These are phyloP conservation scores for Xylaria palmicola DNA, from an alignment of 495 filamentous ascomycete genomes.

Conservation along the genomic window DNA sequence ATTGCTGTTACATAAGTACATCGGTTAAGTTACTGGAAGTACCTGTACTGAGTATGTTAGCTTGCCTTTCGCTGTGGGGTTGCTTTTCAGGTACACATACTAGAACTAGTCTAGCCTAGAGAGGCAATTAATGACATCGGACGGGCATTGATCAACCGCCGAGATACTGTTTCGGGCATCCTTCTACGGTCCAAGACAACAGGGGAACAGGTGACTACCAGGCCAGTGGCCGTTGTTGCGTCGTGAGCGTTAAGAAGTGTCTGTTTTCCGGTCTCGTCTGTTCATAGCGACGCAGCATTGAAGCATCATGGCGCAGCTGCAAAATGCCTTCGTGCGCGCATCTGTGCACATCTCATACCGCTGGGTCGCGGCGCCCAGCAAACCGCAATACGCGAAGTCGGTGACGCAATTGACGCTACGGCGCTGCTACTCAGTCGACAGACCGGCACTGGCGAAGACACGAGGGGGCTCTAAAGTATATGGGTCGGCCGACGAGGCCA, in stretches of 20 bases:
- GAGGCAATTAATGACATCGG: no score
- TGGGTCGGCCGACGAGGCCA: conserved; percentile 57
- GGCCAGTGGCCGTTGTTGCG: no score
- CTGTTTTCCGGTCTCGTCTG: background rate
- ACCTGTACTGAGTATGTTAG: no score
- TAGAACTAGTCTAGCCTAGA: no score
- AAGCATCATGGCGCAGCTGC: conserved; percentile 23
- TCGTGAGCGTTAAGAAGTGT: no score
- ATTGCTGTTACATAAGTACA: no score
- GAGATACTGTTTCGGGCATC: conserved; percentile 9
- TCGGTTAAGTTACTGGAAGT: no score
- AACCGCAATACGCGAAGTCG: conserved; percentile 11
- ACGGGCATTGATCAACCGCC: conserved; percentile 29
- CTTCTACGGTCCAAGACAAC: background rate
- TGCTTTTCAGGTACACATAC: no score
- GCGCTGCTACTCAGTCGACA: conserved; percentile 25
- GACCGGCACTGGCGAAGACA: conserved; percentile 28
- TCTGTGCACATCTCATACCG: conserved; percentile 23
- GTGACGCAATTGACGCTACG: background rate
- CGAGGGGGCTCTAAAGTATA: conserved; percentile 54
- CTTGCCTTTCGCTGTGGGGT: no score
- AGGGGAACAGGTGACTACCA: no score
- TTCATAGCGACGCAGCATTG: background rate
- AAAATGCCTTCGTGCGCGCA: conserved; percentile 19
- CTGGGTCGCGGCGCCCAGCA: conserved; percentile 18